Conservation (phyloP, 768 basidiomycete genomes). For the Agrocybe chaxingu region DNA sequence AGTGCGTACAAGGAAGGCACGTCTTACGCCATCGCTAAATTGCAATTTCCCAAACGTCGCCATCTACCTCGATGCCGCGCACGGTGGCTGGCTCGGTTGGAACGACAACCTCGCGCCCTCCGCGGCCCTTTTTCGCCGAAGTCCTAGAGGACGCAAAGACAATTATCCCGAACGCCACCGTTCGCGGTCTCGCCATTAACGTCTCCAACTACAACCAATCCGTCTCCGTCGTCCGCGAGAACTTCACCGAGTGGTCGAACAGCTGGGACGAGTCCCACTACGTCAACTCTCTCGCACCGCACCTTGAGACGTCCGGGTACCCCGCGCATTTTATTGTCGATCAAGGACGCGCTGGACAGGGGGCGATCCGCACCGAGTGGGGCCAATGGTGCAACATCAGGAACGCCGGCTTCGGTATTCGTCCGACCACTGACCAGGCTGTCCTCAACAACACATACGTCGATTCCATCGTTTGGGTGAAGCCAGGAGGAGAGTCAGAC, state of each 20-base stretch:
- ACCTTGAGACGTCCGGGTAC: slow-evolving; percentile 25
- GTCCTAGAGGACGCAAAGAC: slow-evolving; percentile 23
- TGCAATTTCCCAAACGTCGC: slow-evolving; percentile 24
- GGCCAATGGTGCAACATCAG: slow-evolving; percentile 18
- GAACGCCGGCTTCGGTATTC: slow-evolving; percentile 31
- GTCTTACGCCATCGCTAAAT: slow-evolving; percentile 24
- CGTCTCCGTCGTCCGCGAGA: slow-evolving; percentile 19
- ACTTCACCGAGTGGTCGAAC: slow-evolving; percentile 21
- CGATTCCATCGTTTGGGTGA: slow-evolving; percentile 39
- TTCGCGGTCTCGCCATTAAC: slow-evolving; percentile 29
- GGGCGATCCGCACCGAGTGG: slow-evolving; percentile 18
- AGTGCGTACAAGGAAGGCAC: slow-evolving; percentile 22
- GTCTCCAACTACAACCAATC: slow-evolving; percentile 34
- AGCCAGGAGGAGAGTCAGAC: slow-evolving; percentile 38
- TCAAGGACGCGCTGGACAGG: slow-evolving; percentile 28
- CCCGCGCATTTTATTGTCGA: slow-evolving; percentile 35
- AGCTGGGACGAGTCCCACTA: slow-evolving; percentile 31
- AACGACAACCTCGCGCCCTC: slow-evolving; percentile 26
- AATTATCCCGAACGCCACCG: slow-evolving; percentile 20
- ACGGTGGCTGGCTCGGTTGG: slow-evolving; percentile 34
- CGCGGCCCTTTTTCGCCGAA: slow-evolving; percentile 24
- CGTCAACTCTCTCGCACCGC: slow-evolving; percentile 24
- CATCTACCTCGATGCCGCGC: slow-evolving; percentile 29
- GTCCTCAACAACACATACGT: slow-evolving; percentile 23
- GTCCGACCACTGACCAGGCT: slow-evolving; percentile 25